These are phyloP conservation scores for Trichoderma asperellum DNA, from an alignment of 2,329 filamentous ascomycete genomes.

Conservation along the genomic window DNA sequence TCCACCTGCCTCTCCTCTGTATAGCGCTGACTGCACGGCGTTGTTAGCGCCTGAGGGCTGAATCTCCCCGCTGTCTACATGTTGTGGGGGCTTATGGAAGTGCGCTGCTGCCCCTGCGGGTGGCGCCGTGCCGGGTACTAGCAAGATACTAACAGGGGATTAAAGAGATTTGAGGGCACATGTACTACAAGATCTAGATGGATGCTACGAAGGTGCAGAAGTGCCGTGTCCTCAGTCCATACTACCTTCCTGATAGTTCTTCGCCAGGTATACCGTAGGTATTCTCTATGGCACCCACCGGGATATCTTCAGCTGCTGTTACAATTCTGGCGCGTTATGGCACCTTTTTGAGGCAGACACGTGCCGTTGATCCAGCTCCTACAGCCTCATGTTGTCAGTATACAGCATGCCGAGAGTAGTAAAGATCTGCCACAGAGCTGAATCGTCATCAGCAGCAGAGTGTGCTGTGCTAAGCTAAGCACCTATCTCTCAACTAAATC, in stretches of 20 bases:
- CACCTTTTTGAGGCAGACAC: neutral
- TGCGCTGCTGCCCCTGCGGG: neutral
- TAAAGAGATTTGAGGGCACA: neutral
- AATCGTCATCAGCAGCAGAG: neutral
- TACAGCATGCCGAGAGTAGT: neutral
- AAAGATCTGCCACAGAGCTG: neutral
- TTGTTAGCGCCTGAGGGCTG: neutral
- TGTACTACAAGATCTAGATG: neutral
- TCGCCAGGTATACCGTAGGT: neutral
- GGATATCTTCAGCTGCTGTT: neutral
- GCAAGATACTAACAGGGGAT: neutral
- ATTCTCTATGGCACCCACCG: neutral
- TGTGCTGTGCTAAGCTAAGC: neutral
- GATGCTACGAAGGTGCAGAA: neutral
- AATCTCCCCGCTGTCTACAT: neutral
- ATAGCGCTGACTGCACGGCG: neutral
- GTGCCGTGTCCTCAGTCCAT: neutral
- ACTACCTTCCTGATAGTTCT: neutral
- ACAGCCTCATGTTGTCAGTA: neutral
- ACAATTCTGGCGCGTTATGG: neutral
- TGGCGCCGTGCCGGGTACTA: neutral
- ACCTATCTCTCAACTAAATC: neutral
- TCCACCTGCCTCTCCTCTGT: neutral
- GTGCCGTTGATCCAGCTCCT: neutral
- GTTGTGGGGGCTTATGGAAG: neutral